A percentile compares a stretch with the other conserved stretches of the same genome.
Evolutionary conservation across 768 basidiomycete genomes (phyloP).

Genomic region (Butyriboletus loyo): DNA sequence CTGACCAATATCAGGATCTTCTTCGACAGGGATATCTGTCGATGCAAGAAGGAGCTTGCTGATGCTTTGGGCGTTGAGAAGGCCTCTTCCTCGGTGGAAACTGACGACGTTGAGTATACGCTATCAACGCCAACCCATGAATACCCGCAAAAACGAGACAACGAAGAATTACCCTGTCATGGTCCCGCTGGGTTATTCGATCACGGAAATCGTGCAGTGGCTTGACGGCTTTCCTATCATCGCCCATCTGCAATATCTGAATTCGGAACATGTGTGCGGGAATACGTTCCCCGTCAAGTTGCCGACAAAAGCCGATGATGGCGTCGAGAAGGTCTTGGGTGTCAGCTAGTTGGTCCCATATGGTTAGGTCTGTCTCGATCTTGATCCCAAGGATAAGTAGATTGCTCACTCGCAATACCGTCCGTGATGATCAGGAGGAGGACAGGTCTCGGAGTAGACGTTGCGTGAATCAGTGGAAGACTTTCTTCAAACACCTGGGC

Average conservation of each 20-base stretch:
- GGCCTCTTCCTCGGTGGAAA: conserved; percentile 24
- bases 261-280: conserved; percentile 21
- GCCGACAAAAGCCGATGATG: conserved; percentile 8
- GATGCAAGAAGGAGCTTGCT: conserved; percentile 20
- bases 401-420: conserved; percentile 15
- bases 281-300: conserved; percentile 6
- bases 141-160: not conserved
- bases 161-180: conserved; percentile 2
- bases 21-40: conserved; percentile 13
- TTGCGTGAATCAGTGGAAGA: conserved; percentile 1
- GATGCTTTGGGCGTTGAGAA: conserved; percentile 17
- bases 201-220: conserved; percentile 24
- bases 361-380: not conserved
- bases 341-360: conserved; percentile 9
- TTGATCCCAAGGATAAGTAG: not conserved
- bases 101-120: conserved; percentile 21
- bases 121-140: conserved; percentile 7
- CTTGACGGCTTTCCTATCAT: conserved; percentile 19
- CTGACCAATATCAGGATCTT: conserved; percentile 20
- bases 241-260: conserved; percentile 24
- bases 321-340: conserved; percentile 7
- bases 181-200: conserved; percentile 13
- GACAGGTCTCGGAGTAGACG: conserved; percentile 5
- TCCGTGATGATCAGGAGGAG: conserved; percentile 21
- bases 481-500: conserved; percentile 18